Evolutionary conservation across 2,329 filamentous ascomycete species (phyloP).

Genomic region (Botrytis sinoallii): DNA sequence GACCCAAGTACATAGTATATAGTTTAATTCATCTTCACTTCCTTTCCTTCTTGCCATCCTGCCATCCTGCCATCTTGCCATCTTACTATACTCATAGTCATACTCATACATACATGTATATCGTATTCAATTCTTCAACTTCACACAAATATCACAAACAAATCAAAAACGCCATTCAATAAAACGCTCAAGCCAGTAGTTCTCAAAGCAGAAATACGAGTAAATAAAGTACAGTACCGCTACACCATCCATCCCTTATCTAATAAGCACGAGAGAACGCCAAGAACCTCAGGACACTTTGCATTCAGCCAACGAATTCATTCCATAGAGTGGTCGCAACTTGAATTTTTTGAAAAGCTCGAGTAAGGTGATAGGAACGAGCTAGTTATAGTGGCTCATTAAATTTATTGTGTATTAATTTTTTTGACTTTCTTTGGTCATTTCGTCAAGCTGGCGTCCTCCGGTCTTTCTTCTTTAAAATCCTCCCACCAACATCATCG

Average conservation of each 20-base stretch:
- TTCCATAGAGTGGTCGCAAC: not conserved
- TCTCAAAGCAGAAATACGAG: not conserved
- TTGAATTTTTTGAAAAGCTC: not conserved
- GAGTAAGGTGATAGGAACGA: not conserved
- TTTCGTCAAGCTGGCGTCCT: slow-evolving; percentile 20
- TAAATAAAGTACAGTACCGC: not conserved
- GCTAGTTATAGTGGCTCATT: not conserved
- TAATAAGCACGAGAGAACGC: slow-evolving; percentile 6
- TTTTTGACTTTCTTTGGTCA: not conserved
- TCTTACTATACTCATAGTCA: not conserved
- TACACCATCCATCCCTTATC: slow-evolving; percentile 9
- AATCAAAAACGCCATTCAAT: not conserved
- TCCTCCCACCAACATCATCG: slow-evolving; percentile 18
- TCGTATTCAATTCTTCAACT: not conserved
- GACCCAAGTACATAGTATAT: not conserved
- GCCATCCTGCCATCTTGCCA: not conserved
- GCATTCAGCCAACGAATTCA: slow-evolving; percentile 4
- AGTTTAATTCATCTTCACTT: not conserved
- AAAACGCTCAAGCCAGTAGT: not conserved
- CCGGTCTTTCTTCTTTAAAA: slow-evolving; percentile 15
- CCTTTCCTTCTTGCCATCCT: not conserved
- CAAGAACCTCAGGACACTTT: slow-evolving; percentile 19
- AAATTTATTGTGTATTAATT: not conserved
- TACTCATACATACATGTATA: not conserved
- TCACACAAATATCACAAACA: not conserved